Percentiles rank a stretch among this genome's conserved stretches.
Conservation (phyloP, 2,329 filamentous ascomycete species). For the Herpomyces periplanetae region DNA sequence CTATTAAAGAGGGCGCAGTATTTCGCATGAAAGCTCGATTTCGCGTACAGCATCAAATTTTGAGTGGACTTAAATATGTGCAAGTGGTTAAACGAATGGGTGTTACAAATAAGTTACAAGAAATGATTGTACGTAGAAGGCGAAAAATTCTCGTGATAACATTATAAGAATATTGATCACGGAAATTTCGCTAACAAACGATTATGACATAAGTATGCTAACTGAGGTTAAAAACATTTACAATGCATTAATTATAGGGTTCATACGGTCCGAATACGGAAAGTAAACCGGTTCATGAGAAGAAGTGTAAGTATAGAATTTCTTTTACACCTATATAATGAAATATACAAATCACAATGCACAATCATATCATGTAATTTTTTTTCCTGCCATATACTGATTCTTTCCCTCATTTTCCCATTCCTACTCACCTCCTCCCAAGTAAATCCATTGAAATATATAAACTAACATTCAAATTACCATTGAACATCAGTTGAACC, state of each 20-base stretch:
- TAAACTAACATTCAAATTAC: slow-evolving; percentile 1
- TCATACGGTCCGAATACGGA: slow-evolving; percentile 78
- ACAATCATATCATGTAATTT: slow-evolving; percentile 2
- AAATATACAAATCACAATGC: slow-evolving; percentile 1
- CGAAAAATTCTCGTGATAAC: slow-evolving; percentile 1
- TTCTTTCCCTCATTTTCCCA: slow-evolving; percentile 1
- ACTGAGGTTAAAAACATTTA: slow-evolving; percentile 3
- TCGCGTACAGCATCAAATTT: slow-evolving; percentile 82
- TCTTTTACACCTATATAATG: background rate
- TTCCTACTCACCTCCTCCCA: background rate
- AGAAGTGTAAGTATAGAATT: slow-evolving; percentile 30
- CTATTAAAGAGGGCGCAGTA: slow-evolving; percentile 69
- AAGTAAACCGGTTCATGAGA: slow-evolving; percentile 44
- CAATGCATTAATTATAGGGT: too few species aligned
- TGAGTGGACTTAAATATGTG: slow-evolving; percentile 77
- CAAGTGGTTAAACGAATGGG: slow-evolving; percentile 73
- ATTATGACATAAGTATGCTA: slow-evolving; percentile 1
- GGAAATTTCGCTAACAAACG: background rate
- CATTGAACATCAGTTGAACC: slow-evolving; percentile 38
- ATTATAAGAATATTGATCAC: slow-evolving; percentile 1
- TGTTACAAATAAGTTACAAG: slow-evolving; percentile 64
- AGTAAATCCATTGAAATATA: background rate
- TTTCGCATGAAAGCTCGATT: slow-evolving; percentile 87
- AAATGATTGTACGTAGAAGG: slow-evolving; percentile 46
- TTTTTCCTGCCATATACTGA: slow-evolving; percentile 2